Conservation (phyloP, 306 rosid species). For the Dalbergia oliveri region DNA sequence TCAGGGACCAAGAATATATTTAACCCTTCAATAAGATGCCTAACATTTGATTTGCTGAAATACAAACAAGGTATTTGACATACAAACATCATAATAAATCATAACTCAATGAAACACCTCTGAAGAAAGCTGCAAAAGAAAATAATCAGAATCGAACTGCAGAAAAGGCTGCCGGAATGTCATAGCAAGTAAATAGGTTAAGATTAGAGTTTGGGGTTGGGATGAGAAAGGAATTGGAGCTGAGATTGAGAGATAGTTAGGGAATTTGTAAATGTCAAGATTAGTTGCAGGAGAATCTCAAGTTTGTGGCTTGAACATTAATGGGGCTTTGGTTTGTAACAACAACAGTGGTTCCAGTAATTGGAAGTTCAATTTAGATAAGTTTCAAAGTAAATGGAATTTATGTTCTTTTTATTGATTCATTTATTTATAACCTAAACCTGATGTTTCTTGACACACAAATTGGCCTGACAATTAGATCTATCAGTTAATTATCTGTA, state of each 20-base stretch:
- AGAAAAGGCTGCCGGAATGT: slow-evolving; percentile 1
- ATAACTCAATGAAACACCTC: neutral
- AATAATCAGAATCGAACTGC: neutral
- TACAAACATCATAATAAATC: neutral
- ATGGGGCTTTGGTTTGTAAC: slow-evolving; percentile 27
- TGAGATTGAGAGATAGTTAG: slow-evolving; percentile 26
- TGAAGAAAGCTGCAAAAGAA: slow-evolving; percentile 3
- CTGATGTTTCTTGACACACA: neutral
- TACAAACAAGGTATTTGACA: slow-evolving; percentile 2
- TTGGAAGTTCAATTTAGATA: slow-evolving; percentile 31
- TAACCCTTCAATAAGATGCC: neutral
- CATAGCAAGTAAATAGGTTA: neutral
- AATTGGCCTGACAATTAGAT: slow-evolving; percentile 14
- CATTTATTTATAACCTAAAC: slow-evolving; percentile 27
- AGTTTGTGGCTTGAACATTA: slow-evolving; percentile 35
- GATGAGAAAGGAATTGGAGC: slow-evolving; percentile 13
- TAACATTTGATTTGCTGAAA: neutral
- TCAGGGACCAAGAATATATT: too few relatives aligned
- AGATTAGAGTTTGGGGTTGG: slow-evolving; percentile 24
- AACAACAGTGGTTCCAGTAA: slow-evolving; percentile 40
- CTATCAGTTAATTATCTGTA: neutral
- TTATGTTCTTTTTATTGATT: slow-evolving; percentile 1
- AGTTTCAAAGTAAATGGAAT: slow-evolving; percentile 9
- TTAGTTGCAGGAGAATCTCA: slow-evolving; percentile 36
- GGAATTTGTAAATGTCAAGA: slow-evolving; percentile 33